Evolutionary conservation across 768 basidiomycete species (phyloP), one percentile per base, ranked within the genome.

Genomic region (Crucibulum laeve): DNA sequence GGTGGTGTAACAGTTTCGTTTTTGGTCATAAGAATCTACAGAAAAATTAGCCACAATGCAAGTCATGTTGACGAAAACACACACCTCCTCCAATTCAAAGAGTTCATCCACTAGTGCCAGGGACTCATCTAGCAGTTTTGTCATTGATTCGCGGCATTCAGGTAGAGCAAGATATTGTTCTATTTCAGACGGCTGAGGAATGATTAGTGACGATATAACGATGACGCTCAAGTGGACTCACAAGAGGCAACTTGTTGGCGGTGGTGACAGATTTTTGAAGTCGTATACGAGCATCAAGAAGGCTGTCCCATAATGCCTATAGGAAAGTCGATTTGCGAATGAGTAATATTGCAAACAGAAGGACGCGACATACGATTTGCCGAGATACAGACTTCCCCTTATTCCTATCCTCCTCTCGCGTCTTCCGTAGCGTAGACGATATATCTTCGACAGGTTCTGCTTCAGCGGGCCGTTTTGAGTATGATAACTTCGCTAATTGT

Each of bases 261-360:
- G 82, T 68, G 1, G 69, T 55, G 35, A 82, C 70, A 18, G 84
- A 77, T 67, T 93, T 97, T 65, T 97, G 95, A 34, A 96, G 63
- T 19, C 83, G 83, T 59, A 98, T 98, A 25, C 95, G 80, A n/a
- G 88, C 80, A 58, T 96, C 90, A 22, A 97, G 73, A 26, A 97
- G 70, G 4, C 76, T 71, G 60, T 97, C 91, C 87, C 91, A 96
- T 25, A 93, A 63, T 2, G 73, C 70, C 92, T 97, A 46, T 40
- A 21, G 32, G n/a, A 44, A 23, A 38, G 35, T 7, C 11, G 21
- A 23, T 15, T 32, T 21, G 22, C 22, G 33, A 38, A 4, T 11
- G 2, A 17, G 33, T 13, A 25, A 22, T 34, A 17, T 24, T 34
- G 32, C n/a, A 35, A 1, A 1, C 7, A 26, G 37, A 26, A 8